Percentiles rank a stretch among this genome's conserved stretches.
Conservation (phyloP, 2,329 filamentous ascomycete genomes). For the Dactylonectria macrodidyma region DNA sequence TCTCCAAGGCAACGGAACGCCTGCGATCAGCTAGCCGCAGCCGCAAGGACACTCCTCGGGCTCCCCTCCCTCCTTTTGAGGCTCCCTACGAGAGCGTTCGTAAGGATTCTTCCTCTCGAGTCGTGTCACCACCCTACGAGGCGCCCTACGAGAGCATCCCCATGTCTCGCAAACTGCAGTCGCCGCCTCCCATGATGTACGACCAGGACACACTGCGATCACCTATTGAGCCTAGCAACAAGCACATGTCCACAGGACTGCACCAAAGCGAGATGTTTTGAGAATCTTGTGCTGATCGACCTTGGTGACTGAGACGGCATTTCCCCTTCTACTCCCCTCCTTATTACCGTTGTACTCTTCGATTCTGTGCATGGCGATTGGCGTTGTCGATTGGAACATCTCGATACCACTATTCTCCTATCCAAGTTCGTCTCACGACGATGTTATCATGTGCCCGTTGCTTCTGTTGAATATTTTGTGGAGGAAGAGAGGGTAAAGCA, state of each 20-base stretch:
- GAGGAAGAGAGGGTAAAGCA: slow-evolving; percentile 23
- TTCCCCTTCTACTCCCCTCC: slow-evolving; percentile 38
- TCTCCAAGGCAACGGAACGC: slow-evolving; percentile 72
- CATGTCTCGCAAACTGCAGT: slow-evolving; percentile 49
- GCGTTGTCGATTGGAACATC: slow-evolving; percentile 49
- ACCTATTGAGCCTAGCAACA: slow-evolving; percentile 51
- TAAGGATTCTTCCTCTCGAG: slow-evolving; percentile 23
- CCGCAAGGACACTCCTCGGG: slow-evolving; percentile 57
- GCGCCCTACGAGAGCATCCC: slow-evolving; percentile 61
- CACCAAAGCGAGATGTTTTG: slow-evolving; percentile 71
- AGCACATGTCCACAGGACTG: slow-evolving; percentile 65
- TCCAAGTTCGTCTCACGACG: slow-evolving; percentile 27
- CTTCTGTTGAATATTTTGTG: slow-evolving; percentile 22
- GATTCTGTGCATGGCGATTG: slow-evolving; percentile 58
- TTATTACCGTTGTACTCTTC: slow-evolving; percentile 39
- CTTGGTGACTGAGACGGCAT: slow-evolving; percentile 23
- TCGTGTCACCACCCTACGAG: slow-evolving; percentile 49
- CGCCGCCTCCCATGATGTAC: slow-evolving; percentile 56
- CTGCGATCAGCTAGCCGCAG: slow-evolving; percentile 73
- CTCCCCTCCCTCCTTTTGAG: slow-evolving; percentile 42
- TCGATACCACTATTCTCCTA: slow-evolving; percentile 40
- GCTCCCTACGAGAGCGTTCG: slow-evolving; percentile 61
- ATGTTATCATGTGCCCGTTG: slow-evolving; percentile 24
- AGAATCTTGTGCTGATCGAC: slow-evolving; percentile 27
- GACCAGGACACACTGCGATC: slow-evolving; percentile 55